Conservation (phyloP, 306 rosid species). For the Malus sylvestris region DNA sequence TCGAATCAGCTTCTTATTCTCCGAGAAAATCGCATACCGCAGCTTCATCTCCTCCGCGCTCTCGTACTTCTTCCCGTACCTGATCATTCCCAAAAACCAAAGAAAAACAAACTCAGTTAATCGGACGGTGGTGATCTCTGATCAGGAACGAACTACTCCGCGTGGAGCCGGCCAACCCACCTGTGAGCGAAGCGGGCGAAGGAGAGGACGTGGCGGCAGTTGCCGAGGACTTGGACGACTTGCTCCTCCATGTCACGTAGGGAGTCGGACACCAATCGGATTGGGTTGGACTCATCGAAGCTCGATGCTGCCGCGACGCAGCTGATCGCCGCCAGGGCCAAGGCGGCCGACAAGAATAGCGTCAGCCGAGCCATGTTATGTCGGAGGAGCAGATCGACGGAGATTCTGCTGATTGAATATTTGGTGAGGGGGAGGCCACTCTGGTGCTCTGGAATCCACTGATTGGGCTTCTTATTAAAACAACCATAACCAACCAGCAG, state of each 20-base stretch:
- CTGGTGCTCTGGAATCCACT: not conserved
- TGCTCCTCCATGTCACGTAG: constrained; percentile 44
- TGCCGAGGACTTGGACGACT: constrained; percentile 53
- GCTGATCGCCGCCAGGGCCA: constrained; percentile 16
- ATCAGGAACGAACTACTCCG: not conserved
- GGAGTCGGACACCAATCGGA: constrained; percentile 47
- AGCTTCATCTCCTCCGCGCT: constrained; percentile 54
- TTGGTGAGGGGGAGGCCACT: not conserved
- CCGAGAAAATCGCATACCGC: constrained; percentile 61
- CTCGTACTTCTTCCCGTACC: constrained; percentile 61
- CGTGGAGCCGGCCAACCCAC: not conserved
- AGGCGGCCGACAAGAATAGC: constrained; percentile 23
- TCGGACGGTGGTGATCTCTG: not conserved
- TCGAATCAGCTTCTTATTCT: constrained; percentile 52
- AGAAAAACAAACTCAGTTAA: not conserved
- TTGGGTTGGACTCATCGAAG: constrained; percentile 75
- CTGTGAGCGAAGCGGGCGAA: constrained; percentile 76
- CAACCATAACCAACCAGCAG: not conserved
- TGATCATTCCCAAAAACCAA: not conserved
- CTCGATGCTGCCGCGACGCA: constrained; percentile 39
- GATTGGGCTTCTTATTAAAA: not conserved
- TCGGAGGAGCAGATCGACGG: not conserved
- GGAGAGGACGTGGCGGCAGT: constrained; percentile 39
- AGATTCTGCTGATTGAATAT: not conserved
- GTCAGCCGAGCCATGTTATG: constrained; percentile 44